Evolutionary conservation across 2,329 filamentous ascomycete genomes (phyloP).

Genomic region (Beauveria australis): DNA sequence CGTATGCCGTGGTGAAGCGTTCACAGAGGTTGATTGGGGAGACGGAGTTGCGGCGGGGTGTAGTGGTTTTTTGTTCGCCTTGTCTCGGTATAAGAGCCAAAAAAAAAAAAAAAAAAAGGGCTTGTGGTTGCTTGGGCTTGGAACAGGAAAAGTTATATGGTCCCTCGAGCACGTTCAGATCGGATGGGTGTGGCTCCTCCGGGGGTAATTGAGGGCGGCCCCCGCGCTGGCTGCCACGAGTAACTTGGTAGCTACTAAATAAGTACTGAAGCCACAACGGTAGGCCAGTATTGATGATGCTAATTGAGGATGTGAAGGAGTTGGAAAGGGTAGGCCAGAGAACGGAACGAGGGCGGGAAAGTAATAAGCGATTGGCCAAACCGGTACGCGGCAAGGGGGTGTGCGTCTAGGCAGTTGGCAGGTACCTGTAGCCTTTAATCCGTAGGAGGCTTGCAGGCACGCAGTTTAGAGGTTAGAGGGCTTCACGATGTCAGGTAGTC

Average conservation of each 20-base stretch:
- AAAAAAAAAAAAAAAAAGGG: constrained; percentile 5
- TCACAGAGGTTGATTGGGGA: neutral
- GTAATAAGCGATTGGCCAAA: neutral
- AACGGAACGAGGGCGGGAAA: neutral
- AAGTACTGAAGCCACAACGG: neutral
- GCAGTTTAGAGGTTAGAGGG: neutral
- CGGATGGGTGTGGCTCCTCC: neutral
- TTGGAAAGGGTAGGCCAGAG: neutral
- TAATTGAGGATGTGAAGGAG: neutral
- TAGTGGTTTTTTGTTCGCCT: constrained; percentile 2
- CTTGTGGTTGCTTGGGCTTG: neutral
- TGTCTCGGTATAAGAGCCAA: constrained; percentile 14
- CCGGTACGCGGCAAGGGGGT: constrained; percentile 3
- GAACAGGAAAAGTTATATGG: constrained; percentile 1
- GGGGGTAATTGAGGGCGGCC: neutral
- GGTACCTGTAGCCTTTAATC: neutral
- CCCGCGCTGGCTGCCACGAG: neutral
- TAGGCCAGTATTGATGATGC: neutral
- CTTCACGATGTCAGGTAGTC: constrained; percentile 10
- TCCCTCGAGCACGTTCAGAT: constrained; percentile 6
- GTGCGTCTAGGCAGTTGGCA: neutral
- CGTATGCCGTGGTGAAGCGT: constrained; percentile 10
- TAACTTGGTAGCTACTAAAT: too few species aligned
- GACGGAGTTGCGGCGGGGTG: neutral
- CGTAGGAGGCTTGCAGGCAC: neutral